These are phyloP conservation scores for Cicer cuneatum DNA, from an alignment of 306 rosid genomes.

Conservation along the genomic window DNA sequence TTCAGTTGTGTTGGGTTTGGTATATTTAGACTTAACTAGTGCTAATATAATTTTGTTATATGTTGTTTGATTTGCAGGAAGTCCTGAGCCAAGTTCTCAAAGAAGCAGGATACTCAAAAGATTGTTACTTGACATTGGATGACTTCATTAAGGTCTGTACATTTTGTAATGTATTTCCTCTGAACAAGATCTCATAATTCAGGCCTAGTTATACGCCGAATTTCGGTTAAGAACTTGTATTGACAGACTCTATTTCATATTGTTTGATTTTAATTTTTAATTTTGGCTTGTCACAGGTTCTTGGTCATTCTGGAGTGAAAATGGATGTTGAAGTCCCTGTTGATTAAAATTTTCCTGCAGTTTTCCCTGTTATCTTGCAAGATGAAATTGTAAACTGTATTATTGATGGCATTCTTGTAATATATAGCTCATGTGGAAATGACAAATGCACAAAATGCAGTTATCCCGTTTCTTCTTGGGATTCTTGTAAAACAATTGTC, in stretches of 20 bases:
- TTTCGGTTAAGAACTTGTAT: conserved; percentile 24
- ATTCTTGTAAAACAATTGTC: conserved; percentile 41
- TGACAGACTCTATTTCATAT: conserved; percentile 5
- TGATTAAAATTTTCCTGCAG: conserved; percentile 51
- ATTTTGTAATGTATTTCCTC: conserved; percentile 22
- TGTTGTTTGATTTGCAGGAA: conserved; percentile 58
- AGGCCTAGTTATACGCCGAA: neutral
- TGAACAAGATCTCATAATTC: neutral
- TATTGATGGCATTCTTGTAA: conserved; percentile 23
- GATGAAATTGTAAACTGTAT: conserved; percentile 36
- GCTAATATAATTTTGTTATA: conserved; percentile 20
- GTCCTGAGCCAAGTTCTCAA: conserved; percentile 66
- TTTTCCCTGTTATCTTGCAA: conserved; percentile 21
- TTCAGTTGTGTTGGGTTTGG: conserved; percentile 8
- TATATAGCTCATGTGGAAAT: conserved; percentile 41
- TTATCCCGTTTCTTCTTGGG: conserved; percentile 39
- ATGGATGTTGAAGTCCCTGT: conserved; percentile 87
- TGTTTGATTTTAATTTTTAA: conserved; percentile 11
- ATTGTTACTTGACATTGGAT: conserved; percentile 63
- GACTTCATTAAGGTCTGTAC: conserved; percentile 79
- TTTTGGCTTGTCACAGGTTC: conserved; percentile 61
- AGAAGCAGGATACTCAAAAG: conserved; percentile 86
- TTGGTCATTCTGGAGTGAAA: conserved; percentile 64
- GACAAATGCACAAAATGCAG: conserved; percentile 36
- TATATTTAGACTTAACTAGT: conserved; percentile 17